Base-by-base conservation (phyloP, 306 rosid genomes). In the Canavalia ensiformis region DNA sequence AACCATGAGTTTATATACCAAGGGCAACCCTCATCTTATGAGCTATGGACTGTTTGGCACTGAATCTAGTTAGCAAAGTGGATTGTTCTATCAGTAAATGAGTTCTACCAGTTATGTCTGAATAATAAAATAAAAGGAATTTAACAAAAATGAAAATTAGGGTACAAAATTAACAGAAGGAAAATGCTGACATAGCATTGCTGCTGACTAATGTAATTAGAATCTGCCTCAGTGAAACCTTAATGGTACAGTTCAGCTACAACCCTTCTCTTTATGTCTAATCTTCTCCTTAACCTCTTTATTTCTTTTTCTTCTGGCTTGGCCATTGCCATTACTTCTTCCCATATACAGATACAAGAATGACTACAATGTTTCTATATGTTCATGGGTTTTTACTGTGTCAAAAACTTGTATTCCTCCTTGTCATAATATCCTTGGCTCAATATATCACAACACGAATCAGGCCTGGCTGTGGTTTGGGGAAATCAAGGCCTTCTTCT, bases 381-480 rank as follows among this genome's bases (percentile, higher is more conserved):
- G 88, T 82, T 84, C 84, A 56, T 54, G 89, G 88, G 69, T 34
- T 82, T 88, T 84, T 76, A 63, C 82, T 57, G 83, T 80, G 88
- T 85, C 90, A 86, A 91, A 86, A 92, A 90, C 91, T 87, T 85
- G 91, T 88, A 86, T 85, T 90, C 88, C 86, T 86, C 88, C 59
- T 78, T 70, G 68, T 74, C 88, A 71, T 76, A 18, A 18, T 18
- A 84, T 79, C 80, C 81, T 73, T 70, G 67, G 59, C 81, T 95
- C 92, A 93, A 55, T 85, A 92, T 79, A 95, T 69, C 89, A 95
- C 89, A 77, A 95, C 92, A 60, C 94, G 90, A 44, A 95, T 87
- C 69, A 95, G 91, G 84, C 99, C 99, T 0, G 99, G 92, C 87
- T 95, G 97, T 0, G 97, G 95, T 80, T 95, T 97, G 0, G 87